Evolutionary conservation across 768 basidiomycete species (phyloP), one percentile per base, ranked within the genome.

Genomic region (Lentinula sp.): DNA sequence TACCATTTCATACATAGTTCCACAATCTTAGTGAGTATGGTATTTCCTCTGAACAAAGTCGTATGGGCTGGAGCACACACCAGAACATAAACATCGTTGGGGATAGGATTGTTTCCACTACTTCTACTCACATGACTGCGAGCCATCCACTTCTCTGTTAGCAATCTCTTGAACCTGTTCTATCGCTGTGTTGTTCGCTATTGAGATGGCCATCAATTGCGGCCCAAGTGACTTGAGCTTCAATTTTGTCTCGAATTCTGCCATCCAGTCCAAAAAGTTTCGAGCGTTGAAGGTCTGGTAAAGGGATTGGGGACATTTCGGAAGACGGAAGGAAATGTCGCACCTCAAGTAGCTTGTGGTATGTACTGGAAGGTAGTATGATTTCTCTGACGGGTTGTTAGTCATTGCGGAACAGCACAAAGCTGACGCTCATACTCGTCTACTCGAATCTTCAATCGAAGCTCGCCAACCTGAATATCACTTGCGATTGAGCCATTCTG

Each of bases 1-100:
- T 93, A 90, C 76, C 84, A 85, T n/a, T 79, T 77, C 85, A 95
- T 91, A 66, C 85, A 86, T 5, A 85, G 74, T 67, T 94, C 92
- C 75, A 93, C 83, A 32, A 87, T 85, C 73, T 84, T 92, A 61
- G 86, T 87, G 64, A 87, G 77, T 39, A 76, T 81, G 9, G 85
- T 85, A 65, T 87, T 87, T 41, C 86, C 88, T 57, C 79, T 81
- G 71, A 88, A 91, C 15, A 93, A 74, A 1, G 90, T 92, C 67
- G 85, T 86, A 64, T 88, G 88, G 7, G 90, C 90, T 92, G 66
- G 6, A 41, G 62, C 1, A 60, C 36, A 39, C 49, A 58, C 57
- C 61, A 63, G 39, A 57, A 43, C 42, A 36, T 53, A 6, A 54
- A 7, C 4, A 37, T 46, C 46, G 12, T 32, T 50, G 61, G 50